These are phyloP conservation scores for Stropharia rugosoannulata DNA, from an alignment of 768 basidiomycete genomes.

Conservation along the genomic window DNA sequence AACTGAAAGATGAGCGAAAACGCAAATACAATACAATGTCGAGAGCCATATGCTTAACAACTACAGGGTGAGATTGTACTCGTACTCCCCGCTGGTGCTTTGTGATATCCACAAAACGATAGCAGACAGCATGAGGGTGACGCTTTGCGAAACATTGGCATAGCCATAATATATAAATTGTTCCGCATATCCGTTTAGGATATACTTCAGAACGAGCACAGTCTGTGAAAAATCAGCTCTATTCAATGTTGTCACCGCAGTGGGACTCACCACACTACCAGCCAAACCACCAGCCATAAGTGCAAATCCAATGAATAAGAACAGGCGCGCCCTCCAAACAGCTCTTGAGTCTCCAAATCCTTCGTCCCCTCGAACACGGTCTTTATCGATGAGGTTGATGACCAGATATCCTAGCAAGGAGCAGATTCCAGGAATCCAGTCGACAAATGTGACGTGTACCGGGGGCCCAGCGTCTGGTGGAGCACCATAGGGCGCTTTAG, in stretches of 20 bases:
- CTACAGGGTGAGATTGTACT: constrained; percentile 84
- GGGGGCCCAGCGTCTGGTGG: constrained; percentile 57
- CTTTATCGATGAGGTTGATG: constrained; percentile 95
- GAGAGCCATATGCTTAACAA: not conserved
- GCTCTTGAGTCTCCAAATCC: constrained; percentile 79
- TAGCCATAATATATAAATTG: constrained; percentile 90
- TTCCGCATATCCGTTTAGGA: constrained; percentile 68
- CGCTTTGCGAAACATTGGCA: constrained; percentile 94
- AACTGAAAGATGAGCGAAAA: not conserved
- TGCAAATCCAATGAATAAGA: constrained; percentile 94
- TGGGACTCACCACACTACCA: constrained; percentile 84
- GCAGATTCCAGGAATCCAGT: constrained; percentile 97
- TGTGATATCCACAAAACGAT: constrained; percentile 93
- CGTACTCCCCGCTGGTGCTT: constrained; percentile 83
- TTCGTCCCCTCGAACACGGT: constrained; percentile 77
- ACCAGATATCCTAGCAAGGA: constrained; percentile 90
- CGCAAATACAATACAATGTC: constrained; percentile 1
- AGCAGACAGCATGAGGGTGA: constrained; percentile 79
- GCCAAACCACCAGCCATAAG: constrained; percentile 97
- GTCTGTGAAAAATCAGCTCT: constrained; percentile 47
- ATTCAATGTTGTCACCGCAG: not conserved
- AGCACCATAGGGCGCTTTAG: constrained; percentile 69
- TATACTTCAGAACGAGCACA: constrained; percentile 87
- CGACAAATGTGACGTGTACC: constrained; percentile 84
- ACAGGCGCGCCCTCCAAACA: constrained; percentile 88